These are phyloP conservation scores for Alternaria sp. DNA, from an alignment of 2,329 filamentous ascomycete genomes.

Conservation along the genomic window DNA sequence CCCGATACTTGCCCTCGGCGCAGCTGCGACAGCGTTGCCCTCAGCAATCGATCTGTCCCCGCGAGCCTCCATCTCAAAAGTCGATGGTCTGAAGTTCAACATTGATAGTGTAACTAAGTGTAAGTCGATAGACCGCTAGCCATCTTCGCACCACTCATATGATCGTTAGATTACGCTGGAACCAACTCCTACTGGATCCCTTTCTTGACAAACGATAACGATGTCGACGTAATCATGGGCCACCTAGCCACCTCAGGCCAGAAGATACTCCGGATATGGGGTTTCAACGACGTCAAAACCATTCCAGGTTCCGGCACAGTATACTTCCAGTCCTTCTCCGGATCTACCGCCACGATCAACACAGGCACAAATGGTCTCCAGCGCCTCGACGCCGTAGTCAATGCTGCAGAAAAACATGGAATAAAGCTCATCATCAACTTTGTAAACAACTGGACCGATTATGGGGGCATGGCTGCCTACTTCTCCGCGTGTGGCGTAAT, in stretches of 20 bases:
- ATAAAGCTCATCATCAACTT: slow-evolving; percentile 71
- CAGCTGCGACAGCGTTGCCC: slow-evolving; percentile 29
- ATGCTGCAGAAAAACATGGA: slow-evolving; percentile 63
- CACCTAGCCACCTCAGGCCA: slow-evolving; percentile 59
- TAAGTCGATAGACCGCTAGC: slow-evolving; percentile 3
- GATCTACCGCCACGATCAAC: slow-evolving; percentile 64
- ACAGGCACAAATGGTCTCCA: slow-evolving; percentile 67
- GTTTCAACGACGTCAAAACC: slow-evolving; percentile 65
- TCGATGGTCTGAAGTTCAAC: slow-evolving; percentile 41
- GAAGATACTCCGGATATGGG: slow-evolving; percentile 67
- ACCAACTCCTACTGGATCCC: slow-evolving; percentile 65
- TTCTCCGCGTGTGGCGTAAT: slow-evolving; percentile 61
- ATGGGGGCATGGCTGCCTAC: slow-evolving; percentile 69
- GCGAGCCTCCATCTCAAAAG: slow-evolving; percentile 32
- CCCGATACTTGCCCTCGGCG: slow-evolving; percentile 24
- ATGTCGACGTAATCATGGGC: slow-evolving; percentile 59
- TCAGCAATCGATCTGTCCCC: slow-evolving; percentile 16
- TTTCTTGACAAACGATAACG: slow-evolving; percentile 60
- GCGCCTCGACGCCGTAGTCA: slow-evolving; percentile 69
- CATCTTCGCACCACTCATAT: neutral
- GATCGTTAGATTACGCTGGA: slow-evolving; percentile 55
- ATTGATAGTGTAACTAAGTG: slow-evolving; percentile 46
- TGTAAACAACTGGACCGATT: slow-evolving; percentile 74
- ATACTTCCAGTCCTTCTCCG: slow-evolving; percentile 63
- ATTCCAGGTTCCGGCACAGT: slow-evolving; percentile 53